Evolutionary conservation across 352 stramenopile genomes (phyloP).

Genomic region (Globisporangium okanoganense): DNA sequence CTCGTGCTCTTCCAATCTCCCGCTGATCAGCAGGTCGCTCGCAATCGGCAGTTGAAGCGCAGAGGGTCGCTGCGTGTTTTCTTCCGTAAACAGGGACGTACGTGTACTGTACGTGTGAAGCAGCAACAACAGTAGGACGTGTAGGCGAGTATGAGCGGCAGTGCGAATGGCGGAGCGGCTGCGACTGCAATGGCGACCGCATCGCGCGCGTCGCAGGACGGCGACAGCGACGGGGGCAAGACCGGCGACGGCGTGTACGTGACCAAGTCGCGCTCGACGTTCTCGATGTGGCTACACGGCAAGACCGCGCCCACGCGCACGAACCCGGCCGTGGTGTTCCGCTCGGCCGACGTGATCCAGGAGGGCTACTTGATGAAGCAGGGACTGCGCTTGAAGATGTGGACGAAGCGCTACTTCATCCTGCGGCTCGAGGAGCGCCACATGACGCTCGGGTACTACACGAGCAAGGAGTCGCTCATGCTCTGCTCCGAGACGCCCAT

Average conservation of each 20-base stretch:
- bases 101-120: constrained; percentile 8
- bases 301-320: constrained; percentile 53
- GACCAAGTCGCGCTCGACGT: constrained; percentile 80
- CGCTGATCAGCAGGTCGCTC: not conserved
- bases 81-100: not conserved
- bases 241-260: constrained; percentile 75
- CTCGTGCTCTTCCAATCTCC: not conserved
- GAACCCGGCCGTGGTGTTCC: constrained; percentile 62
- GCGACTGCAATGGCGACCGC: not conserved
- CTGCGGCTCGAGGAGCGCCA: constrained; percentile 81
- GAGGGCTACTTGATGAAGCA: constrained; percentile 85
- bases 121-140: not conserved
- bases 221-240: constrained; percentile 14
- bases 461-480: constrained; percentile 73
- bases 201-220: constrained; percentile 7
- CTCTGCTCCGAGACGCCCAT: constrained; percentile 84
- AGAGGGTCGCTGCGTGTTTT: not conserved
- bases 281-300: constrained; percentile 83
- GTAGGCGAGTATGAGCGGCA: constrained; percentile 4
- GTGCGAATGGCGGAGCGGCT: not conserved
- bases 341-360: constrained; percentile 80
- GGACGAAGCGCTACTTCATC: constrained; percentile 85
- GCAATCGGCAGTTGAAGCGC: not conserved
- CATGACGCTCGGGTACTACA: constrained; percentile 88
- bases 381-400: constrained; percentile 73